Evolutionary conservation across 768 basidiomycete genomes (phyloP).

Genomic region (Boletus subcaerulescens): DNA sequence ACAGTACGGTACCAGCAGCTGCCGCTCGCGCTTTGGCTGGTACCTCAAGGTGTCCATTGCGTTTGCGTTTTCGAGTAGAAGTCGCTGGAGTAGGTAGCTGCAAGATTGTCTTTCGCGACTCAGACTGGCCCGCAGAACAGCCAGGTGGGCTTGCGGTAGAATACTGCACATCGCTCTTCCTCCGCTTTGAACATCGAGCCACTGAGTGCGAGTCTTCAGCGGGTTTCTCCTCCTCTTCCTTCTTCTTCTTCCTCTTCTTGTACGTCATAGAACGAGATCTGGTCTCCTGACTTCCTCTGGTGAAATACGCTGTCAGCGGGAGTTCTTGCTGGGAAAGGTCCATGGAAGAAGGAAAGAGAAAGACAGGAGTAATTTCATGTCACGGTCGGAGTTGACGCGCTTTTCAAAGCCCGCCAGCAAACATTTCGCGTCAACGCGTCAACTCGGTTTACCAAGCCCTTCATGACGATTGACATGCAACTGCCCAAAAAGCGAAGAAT

Average conservation of each 20-base stretch:
- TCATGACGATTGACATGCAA: slow-evolving; percentile 24
- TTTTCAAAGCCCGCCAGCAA: slow-evolving; percentile 29
- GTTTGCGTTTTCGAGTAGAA: slow-evolving; percentile 17
- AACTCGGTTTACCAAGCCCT: not conserved
- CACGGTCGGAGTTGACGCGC: slow-evolving; percentile 40
- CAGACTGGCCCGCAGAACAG: slow-evolving; percentile 1
- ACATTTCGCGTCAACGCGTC: slow-evolving; percentile 22
- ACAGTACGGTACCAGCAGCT: not conserved
- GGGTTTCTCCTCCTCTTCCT: not conserved
- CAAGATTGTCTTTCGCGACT: not conserved
- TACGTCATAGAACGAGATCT: not conserved
- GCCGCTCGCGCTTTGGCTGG: not conserved
- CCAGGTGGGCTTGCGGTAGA: not conserved
- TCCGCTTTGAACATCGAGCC: slow-evolving; percentile 18
- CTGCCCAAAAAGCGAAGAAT: slow-evolving; percentile 61
- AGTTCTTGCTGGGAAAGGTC: slow-evolving; percentile 34
- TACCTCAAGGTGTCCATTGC: not conserved
- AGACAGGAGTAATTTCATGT: not conserved
- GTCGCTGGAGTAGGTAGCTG: slow-evolving; percentile 27
- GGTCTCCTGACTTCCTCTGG: slow-evolving; percentile 11
- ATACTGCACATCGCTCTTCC: slow-evolving; percentile 4
- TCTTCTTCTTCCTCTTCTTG: slow-evolving; percentile 3
- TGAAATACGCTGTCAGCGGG: slow-evolving; percentile 29
- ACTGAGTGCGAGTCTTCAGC: slow-evolving; percentile 2
- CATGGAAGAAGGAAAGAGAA: slow-evolving; percentile 14